A percentile compares a stretch with the other conserved stretches of the same genome.
phyloP scores from a whole-genome alignment of 257 asterid genomes.

The Paraleonurus japonicus region DNA sequence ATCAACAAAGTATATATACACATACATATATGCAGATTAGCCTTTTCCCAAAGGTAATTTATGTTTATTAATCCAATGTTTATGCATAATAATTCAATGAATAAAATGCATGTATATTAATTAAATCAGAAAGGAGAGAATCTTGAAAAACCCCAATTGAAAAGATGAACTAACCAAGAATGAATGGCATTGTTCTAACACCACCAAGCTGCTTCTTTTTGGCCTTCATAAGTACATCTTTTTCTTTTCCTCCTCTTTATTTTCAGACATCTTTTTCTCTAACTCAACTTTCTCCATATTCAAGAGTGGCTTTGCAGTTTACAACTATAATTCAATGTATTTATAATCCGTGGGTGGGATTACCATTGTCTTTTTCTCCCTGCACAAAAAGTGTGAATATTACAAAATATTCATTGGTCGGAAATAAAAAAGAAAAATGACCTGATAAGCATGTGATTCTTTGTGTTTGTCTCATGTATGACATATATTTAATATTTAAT shows the following conservation, averaged over 20 bases:
- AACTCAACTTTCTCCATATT: conserved; percentile 35
- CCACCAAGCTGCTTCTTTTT: conserved; percentile 54
- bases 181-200: conserved; percentile 76
- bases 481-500: neutral
- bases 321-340: conserved; percentile 6
- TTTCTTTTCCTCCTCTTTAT: conserved; percentile 34
- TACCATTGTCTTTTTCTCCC: neutral
- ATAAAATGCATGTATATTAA: too few relatives aligned
- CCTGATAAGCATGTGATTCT: conserved; percentile 32
- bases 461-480: conserved; percentile 26
- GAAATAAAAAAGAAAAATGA: conserved; percentile 17
- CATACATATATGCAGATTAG: neutral
- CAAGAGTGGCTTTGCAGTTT: conserved; percentile 7
- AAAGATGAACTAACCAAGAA: conserved; percentile 52
- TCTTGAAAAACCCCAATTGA: neutral
- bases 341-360: conserved; percentile 27
- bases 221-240: neutral
- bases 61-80: neutral
- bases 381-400: neutral
- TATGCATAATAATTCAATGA: too few relatives aligned
- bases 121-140: too few relatives aligned
- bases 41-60: neutral
- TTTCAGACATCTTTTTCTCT: conserved; percentile 36
- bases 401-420: conserved; percentile 24
- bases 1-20: neutral